Evolutionary conservation across 1,284 basidiomycete species (phyloP).

Genomic region (Rhodofomes roseus): DNA sequence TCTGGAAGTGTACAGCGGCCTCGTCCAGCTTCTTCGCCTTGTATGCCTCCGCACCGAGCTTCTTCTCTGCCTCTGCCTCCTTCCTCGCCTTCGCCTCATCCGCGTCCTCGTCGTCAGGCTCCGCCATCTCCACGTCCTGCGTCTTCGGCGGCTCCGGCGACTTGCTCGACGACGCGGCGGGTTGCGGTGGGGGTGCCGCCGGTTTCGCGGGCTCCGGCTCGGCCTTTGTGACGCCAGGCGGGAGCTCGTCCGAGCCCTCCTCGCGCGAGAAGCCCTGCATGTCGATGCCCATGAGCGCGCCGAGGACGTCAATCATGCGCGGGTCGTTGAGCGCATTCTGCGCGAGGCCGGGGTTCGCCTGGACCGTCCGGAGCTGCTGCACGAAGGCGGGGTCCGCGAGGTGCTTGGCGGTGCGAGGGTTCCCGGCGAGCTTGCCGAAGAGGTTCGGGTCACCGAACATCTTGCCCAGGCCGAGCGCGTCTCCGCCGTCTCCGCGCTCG

Average conservation of each 20-base stretch:
- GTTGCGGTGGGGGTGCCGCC: constrained; percentile 36
- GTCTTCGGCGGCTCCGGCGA: constrained; percentile 36
- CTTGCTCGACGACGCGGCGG: constrained; percentile 39
- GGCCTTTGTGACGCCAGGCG: constrained; percentile 46
- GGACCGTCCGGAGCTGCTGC: constrained; percentile 63
- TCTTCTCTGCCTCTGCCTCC: constrained; percentile 76
- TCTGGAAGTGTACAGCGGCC: constrained; percentile 71
- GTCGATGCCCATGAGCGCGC: constrained; percentile 92
- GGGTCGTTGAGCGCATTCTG: constrained; percentile 62
- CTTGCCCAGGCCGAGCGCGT: constrained; percentile 61
- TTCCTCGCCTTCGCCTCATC: constrained; percentile 46
- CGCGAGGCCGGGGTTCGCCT: constrained; percentile 61
- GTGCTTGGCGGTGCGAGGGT: constrained; percentile 84
- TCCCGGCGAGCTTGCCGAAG: constrained; percentile 77
- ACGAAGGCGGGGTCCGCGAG: constrained; percentile 82
- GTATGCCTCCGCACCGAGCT: constrained; percentile 79
- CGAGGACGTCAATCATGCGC: constrained; percentile 92
- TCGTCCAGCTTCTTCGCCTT: constrained; percentile 80
- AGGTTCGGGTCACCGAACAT: constrained; percentile 87
- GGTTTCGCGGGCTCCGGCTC: constrained; percentile 21
- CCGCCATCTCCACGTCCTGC: constrained; percentile 45
- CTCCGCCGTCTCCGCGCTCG: constrained; percentile 38
- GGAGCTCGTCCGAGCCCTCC: constrained; percentile 81
- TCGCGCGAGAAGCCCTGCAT: constrained; percentile 85
- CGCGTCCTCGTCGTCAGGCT: constrained; percentile 58